Evolutionary conservation across 106 monocot genomes (phyloP).

Genomic region (Hemerocallis citrina): DNA sequence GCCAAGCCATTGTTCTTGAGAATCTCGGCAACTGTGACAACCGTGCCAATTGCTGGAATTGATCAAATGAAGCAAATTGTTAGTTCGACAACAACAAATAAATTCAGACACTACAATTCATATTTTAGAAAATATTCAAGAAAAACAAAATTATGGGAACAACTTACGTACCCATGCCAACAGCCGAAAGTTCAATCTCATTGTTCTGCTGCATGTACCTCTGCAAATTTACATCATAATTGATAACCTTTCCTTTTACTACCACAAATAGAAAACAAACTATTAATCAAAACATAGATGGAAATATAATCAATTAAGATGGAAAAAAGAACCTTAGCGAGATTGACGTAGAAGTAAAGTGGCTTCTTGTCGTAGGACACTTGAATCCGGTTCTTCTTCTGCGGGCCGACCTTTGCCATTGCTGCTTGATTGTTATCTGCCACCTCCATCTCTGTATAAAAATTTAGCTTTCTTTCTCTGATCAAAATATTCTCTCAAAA

Average conservation of each 20-base stretch:
- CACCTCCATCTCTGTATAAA: no score
- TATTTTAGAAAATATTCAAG: neutral
- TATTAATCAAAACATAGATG: no score
- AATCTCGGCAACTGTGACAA: constrained; percentile 48
- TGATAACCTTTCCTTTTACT: neutral
- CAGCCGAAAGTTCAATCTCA: constrained; percentile 65
- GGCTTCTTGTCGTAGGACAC: no score
- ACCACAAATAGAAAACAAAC: neutral
- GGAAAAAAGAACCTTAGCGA: no score
- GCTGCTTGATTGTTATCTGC: no score
- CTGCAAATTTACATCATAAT: constrained; percentile 20
- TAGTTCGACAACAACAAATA: neutral
- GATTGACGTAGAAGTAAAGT: no score
- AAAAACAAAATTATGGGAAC: neutral
- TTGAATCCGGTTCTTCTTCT: constrained; percentile 53
- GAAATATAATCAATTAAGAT: no score
- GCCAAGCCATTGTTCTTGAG: constrained; percentile 50
- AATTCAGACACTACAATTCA: neutral
- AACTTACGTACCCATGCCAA: constrained; percentile 55
- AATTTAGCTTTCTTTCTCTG: no score
- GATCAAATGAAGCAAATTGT: neutral
- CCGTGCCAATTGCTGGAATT: constrained; percentile 43
- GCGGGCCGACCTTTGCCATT: constrained; percentile 51
- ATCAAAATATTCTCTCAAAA: no score
- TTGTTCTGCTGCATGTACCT: constrained; percentile 58